Evolutionary conservation across 2,329 filamentous ascomycete species (phyloP).

Genomic region (Stagonosporopsis chrysanthemi): DNA sequence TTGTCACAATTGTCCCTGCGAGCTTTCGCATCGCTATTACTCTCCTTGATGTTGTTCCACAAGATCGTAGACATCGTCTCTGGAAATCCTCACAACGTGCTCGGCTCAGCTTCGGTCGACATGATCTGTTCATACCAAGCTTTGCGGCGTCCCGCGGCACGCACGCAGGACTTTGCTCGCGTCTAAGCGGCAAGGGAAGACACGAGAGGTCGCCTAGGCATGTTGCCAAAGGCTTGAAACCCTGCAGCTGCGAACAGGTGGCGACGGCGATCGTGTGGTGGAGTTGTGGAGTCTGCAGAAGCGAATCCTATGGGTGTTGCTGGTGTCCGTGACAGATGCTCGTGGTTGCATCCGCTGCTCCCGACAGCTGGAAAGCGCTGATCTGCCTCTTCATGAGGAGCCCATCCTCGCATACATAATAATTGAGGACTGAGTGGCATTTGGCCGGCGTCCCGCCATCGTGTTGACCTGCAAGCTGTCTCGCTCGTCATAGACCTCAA

Average conservation of each 20-base stretch:
- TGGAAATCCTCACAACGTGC: neutral
- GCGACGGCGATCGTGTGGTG: slow-evolving; percentile 15
- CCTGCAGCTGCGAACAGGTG: slow-evolving; percentile 14
- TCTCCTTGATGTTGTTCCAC: neutral
- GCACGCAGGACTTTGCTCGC: neutral
- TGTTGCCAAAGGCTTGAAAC: neutral
- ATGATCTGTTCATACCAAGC: neutral
- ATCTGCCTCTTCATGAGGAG: neutral
- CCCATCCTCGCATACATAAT: neutral
- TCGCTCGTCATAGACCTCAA: neutral
- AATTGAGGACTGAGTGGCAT: neutral
- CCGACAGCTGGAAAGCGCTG: slow-evolving; percentile 1
- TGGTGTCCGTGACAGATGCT: slow-evolving; percentile 1
- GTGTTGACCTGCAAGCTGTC: neutral
- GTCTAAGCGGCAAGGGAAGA: neutral
- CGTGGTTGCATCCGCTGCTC: neutral
- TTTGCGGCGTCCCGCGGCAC: neutral
- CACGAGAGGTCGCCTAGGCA: slow-evolving; percentile 6
- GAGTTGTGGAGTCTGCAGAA: slow-evolving; percentile 13
- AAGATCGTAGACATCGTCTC: too few relatives aligned
- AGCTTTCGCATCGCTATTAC: neutral
- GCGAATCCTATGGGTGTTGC: neutral
- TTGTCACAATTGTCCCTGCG: neutral
- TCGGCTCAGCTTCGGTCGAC: neutral
- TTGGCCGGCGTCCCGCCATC: too few relatives aligned